Conservation (phyloP, 2,329 filamentous ascomycete genomes). For the Fusarium verticillioides region DNA sequence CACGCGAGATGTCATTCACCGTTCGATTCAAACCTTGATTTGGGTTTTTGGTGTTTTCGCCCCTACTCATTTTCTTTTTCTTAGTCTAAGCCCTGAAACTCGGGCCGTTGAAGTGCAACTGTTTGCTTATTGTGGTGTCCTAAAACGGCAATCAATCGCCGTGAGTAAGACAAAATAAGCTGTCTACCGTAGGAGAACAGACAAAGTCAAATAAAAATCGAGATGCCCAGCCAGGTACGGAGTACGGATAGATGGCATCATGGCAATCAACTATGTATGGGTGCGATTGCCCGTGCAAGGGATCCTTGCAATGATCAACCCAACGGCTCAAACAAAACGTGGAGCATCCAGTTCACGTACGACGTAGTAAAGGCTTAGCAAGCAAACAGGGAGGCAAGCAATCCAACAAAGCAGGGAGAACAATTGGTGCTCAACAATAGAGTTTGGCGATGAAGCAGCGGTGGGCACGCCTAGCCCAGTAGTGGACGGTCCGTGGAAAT, state of each 20-base stretch:
- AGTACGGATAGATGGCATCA: background rate
- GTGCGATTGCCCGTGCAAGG: slow-evolving; percentile 8
- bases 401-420: slow-evolving; percentile 19
- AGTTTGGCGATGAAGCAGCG: slow-evolving; percentile 44
- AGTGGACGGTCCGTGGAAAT: slow-evolving; percentile 39
- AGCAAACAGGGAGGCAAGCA: slow-evolving; percentile 7
- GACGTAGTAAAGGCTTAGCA: slow-evolving; percentile 31
- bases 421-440: slow-evolving; percentile 37
- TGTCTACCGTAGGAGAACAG: background rate
- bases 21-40: slow-evolving; percentile 15
- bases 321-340: slow-evolving; percentile 24
- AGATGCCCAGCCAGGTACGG: background rate
- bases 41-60: background rate
- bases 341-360: background rate
- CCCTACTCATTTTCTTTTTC: background rate
- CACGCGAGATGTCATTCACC: slow-evolving; percentile 17
- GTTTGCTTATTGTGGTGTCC: background rate
- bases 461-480: slow-evolving; percentile 30
- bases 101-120: background rate
- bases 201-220: background rate
- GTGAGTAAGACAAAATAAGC: background rate
- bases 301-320: slow-evolving; percentile 20
- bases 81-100: background rate
- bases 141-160: slow-evolving; percentile 12
- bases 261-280: background rate